A percentile compares a stretch with the other conserved stretches of the same genome.
These are phyloP conservation scores for Castanea crenata DNA, from an alignment of 306 rosid species.

Conservation along the genomic window DNA sequence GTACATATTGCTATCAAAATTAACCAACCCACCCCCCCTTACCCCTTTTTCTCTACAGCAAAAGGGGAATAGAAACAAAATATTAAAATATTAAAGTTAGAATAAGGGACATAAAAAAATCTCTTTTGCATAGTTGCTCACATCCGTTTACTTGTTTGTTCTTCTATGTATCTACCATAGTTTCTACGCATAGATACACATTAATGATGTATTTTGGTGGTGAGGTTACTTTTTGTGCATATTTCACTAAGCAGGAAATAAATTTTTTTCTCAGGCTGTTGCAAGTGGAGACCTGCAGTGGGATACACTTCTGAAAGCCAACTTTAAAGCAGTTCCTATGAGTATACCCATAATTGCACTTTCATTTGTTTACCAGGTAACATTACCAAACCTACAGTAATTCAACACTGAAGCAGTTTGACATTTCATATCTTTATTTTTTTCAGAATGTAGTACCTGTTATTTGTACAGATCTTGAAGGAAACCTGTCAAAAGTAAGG, in stretches of 20 bases:
- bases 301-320: conserved; percentile 72
- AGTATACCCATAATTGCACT: conserved; percentile 81
- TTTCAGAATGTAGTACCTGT: conserved; percentile 84
- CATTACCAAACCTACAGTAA: conserved; percentile 8
- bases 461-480: conserved; percentile 81
- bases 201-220: background rate
- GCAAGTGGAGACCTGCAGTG: conserved; percentile 74
- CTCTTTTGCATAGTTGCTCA: background rate
- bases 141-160: background rate
- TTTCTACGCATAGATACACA: background rate
- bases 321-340: conserved; percentile 81
- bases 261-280: conserved; percentile 50
- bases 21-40: too few species aligned
- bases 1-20: background rate
- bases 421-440: conserved; percentile 31
- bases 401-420: conserved; percentile 14
- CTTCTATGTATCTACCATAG: background rate
- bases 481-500: conserved; percentile 84
- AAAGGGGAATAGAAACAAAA: background rate
- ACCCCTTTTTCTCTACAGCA: background rate
- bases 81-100: background rate
- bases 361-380: conserved; percentile 91
- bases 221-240: conserved; percentile 8
- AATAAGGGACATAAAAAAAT: background rate
- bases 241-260: background rate